These are phyloP conservation scores for Hypoxylon crocopeplum DNA, from an alignment of 495 filamentous ascomycete genomes.

Conservation along the genomic window DNA sequence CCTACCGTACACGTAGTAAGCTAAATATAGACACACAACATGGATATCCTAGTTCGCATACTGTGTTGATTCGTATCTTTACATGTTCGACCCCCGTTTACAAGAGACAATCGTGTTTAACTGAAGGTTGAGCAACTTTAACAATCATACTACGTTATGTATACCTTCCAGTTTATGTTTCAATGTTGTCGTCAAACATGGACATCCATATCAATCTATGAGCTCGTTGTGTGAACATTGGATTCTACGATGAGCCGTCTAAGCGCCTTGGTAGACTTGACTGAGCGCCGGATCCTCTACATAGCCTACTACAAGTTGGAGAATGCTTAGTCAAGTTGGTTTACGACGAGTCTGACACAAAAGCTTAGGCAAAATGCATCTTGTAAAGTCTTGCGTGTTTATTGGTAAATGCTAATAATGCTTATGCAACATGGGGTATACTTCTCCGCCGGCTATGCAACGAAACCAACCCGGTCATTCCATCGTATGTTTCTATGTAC, in stretches of 20 bases:
- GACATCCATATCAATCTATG: background rate
- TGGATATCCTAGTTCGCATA: too few species aligned
- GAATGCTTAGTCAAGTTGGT: background rate
- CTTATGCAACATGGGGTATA: constrained; percentile 32
- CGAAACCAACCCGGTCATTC: constrained; percentile 27
- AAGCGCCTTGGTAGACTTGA: too few species aligned
- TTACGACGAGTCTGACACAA: background rate
- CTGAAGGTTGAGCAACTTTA: too few species aligned
- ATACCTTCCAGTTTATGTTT: too few species aligned
- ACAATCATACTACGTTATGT: too few species aligned
- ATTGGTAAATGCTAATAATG: constrained; percentile 23
- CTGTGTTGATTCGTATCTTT: too few species aligned
- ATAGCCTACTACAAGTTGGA: background rate
- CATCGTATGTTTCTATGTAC: constrained; percentile 34
- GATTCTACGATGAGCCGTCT: background rate
- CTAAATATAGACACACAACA: too few species aligned
- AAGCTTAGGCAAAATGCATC: background rate
- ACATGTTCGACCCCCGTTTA: too few species aligned
- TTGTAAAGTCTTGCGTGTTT: background rate
- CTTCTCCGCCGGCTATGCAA: constrained; percentile 30
- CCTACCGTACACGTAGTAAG: too few species aligned
- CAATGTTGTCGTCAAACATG: too few species aligned
- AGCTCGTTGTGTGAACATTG: background rate
- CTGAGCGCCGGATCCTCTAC: background rate
- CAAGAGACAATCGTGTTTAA: too few species aligned